Conservation (phyloP, 495 filamentous ascomycete species). For the Neurospora discreta region DNA sequence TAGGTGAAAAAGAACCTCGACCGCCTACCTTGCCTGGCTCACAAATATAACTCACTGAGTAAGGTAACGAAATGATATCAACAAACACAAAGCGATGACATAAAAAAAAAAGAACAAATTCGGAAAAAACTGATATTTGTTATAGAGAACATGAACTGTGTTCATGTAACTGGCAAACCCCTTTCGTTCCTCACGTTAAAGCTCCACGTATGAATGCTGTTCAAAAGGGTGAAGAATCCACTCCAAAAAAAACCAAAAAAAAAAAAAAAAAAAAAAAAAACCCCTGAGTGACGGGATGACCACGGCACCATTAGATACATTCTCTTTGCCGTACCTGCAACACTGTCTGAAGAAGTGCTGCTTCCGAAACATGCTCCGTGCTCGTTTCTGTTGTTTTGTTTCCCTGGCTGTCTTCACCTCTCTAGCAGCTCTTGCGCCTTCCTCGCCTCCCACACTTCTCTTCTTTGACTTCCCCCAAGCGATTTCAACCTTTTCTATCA, state of each 20-base stretch:
- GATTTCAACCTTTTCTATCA: background rate
- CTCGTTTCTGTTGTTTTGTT: no score
- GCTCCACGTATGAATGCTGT: background rate
- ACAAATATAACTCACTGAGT: background rate
- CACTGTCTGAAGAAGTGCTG: background rate
- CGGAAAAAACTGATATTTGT: background rate
- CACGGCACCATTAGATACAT: background rate
- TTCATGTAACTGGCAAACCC: background rate
- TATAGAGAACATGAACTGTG: background rate
- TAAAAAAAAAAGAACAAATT: background rate
- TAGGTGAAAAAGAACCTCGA: background rate
- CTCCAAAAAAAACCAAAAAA: no score
- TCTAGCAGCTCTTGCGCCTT: background rate
- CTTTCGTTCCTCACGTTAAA: background rate
- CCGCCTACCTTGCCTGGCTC: background rate
- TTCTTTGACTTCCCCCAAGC: background rate
- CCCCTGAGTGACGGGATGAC: background rate
- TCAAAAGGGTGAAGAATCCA: background rate
- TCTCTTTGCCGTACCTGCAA: background rate
- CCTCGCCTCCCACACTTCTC: background rate
- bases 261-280: no score
- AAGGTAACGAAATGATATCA: background rate
- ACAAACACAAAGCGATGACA: background rate
- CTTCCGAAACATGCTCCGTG: background rate
- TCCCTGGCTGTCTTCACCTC: no score